Base-by-base conservation (phyloP, 2,329 filamentous ascomycete genomes). In the Trichophyton benhamiae region DNA sequence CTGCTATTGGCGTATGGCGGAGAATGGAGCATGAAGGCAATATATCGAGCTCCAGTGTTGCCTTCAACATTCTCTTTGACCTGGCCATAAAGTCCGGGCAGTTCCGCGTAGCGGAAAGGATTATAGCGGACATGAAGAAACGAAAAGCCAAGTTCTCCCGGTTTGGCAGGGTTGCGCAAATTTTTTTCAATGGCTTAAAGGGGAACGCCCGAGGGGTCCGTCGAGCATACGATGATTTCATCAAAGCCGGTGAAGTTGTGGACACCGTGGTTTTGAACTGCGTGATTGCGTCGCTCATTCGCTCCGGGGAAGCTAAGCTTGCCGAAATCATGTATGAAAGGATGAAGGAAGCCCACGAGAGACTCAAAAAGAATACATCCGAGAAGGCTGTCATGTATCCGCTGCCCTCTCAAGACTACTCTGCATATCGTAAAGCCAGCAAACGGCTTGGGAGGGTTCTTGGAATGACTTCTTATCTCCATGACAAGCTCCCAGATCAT, bases 11-110 rank as follows among this genome's bases (percentile, higher is more conserved):
- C 57, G 74, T 95, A 25, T 99, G 92, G 91, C 85, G 83, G 65
- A 85, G 94, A 68, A 97, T 97, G 91, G 94, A 99, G 73, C 80
- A 82, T 55, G 76, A 83, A 3, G 85, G 85, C 1, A 81, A 82
- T 0, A 72, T 90, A 13, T 76, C 77, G 66, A 86, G 82, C 41
- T 88, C 87, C 67, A 80, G 84, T 57, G 86, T 91, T n/a, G 95
- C 92, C 0, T 95, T 99, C 74, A 96, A 94, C 70, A 87, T 96
- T 55, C 80, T 99, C 11, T 96, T 96, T 67, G 88, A 96, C 69
- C 82, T 90, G 9, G 90, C 94, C 0, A 83, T 89, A 66, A 95
- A 94, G 72, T 85, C 89, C 0, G 88, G 88, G 44, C 94, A 95
- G 69, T 95, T 88, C 66, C 78, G 79, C 0, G 82, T 97, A 22